Evolutionary conservation across 345 rosid genomes (phyloP).

Genomic region (Hirschfeldia incana): DNA sequence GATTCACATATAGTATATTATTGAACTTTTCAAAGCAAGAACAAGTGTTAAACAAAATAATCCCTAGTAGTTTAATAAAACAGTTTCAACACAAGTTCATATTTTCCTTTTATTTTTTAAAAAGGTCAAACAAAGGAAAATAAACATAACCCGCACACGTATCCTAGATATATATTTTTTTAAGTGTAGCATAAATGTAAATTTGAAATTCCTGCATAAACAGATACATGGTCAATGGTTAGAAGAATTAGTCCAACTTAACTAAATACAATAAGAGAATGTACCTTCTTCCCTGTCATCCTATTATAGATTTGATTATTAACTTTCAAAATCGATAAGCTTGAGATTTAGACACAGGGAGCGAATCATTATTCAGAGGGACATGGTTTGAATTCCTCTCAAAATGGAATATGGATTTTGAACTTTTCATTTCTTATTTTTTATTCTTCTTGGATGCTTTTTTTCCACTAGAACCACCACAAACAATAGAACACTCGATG

Average conservation of each 20-base stretch:
- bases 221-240: not conserved
- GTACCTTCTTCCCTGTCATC: not conserved
- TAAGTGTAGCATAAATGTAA: not conserved
- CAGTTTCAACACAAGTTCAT: too few relatives aligned
- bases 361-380: not conserved
- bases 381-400: not conserved
- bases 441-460: slow-evolving; percentile 27
- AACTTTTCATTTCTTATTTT: slow-evolving; percentile 23
- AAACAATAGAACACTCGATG: slow-evolving; percentile 64
- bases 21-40: too few relatives aligned
- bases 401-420: not conserved
- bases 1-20: too few relatives aligned
- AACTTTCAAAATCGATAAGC: slow-evolving; percentile 30
- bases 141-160: not conserved
- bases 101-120: not conserved
- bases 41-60: too few relatives aligned
- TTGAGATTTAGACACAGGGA: slow-evolving; percentile 16
- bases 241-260: not conserved
- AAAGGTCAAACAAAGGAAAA: not conserved
- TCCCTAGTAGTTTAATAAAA: too few relatives aligned
- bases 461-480: slow-evolving; percentile 45
- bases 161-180: not conserved
- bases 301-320: slow-evolving; percentile 3
- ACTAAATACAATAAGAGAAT: not conserved
- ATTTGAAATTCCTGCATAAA: not conserved